phyloP scores from a whole-genome alignment of 2,329 filamentous ascomycete genomes.

The Alternaria arbusti region DNA sequence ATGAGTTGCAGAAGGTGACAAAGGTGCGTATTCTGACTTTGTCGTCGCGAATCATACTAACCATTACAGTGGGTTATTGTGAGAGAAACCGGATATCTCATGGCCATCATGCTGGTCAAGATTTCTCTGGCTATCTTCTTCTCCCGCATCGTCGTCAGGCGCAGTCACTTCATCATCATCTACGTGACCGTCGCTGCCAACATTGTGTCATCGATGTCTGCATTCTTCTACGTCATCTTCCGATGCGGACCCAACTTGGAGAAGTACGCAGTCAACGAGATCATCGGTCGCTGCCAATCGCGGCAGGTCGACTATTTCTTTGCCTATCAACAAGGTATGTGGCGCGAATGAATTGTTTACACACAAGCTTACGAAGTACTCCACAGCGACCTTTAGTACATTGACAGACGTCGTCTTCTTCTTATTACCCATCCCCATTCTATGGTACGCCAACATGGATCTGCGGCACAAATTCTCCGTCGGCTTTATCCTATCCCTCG shows the following conservation, averaged over 20 bases:
- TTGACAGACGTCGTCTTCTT: constrained; percentile 43
- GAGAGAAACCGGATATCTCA: constrained; percentile 48
- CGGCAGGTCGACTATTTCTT: constrained; percentile 58
- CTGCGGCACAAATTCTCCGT: constrained; percentile 59
- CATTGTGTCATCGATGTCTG: constrained; percentile 42
- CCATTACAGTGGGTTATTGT: constrained; percentile 41
- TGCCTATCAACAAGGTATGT: constrained; percentile 50
- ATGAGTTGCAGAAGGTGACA: constrained; percentile 31
- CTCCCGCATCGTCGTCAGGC: constrained; percentile 51
- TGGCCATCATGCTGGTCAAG: constrained; percentile 52
- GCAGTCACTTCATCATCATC: constrained; percentile 49
- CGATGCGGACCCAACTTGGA: constrained; percentile 53
- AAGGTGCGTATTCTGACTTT: constrained; percentile 25
- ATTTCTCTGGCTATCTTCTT: constrained; percentile 56
- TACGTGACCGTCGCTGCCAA: constrained; percentile 48
- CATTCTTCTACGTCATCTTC: constrained; percentile 60
- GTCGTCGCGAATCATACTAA: not conserved
- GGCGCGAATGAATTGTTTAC: not conserved
- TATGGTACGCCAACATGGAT: constrained; percentile 64
- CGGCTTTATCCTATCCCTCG: constrained; percentile 60
- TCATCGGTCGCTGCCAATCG: constrained; percentile 50
- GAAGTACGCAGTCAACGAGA: constrained; percentile 39
- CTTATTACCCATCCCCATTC: constrained; percentile 53
- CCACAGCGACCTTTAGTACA: constrained; percentile 34
- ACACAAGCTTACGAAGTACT: not conserved